Evolutionary conservation across 805 yeast genomes (phyloP), one percentile per base, ranked within the genome.

Genomic region (Zygosaccharomyces siamensis): DNA sequence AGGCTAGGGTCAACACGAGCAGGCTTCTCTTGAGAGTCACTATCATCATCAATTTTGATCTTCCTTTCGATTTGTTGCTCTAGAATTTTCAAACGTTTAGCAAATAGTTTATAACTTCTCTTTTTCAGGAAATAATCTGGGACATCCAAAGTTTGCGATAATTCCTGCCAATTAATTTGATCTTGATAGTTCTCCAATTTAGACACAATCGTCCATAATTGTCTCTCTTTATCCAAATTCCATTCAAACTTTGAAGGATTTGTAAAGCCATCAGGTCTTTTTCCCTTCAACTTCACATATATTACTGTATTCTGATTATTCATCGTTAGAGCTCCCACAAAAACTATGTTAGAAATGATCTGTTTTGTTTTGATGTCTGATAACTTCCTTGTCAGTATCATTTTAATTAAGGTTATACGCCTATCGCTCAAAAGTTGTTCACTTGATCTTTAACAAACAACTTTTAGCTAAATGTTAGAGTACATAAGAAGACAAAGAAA

Each of bases 261-360:
- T 3, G 49, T 59, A 43, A 72, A 70, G 0, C 69, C 73, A n/a
- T 63, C 59, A 2, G 67, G 67, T 28, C 78, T 61, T n/a, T 67
- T 61, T 5, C 71, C 70, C 24, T 73, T 72, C 12, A 74, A 69
- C 39, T 77, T 69, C 32, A 77, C 63, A 54, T 75, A 76, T 4
- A 76, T 76, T 7, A 67, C 53, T 1, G 69, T 68, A 47, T 66
- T 66, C 12, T 45, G 45, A 36, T 59, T 59, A 49, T 64, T 56
- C 69, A 64, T 65, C 1, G 30, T 14, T 33, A 7, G 37, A 14
- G 10, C 20, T 7, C 2, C 3, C 6, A 3, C 7, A 14, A 11
- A 16, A 26, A 5, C 16, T 14, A 10, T 14, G 0, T 7, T 33
- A 6, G 21, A 7, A 12, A 14, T 14, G 3, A 26, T 21, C 8